These are phyloP conservation scores for Setomelanomma holmii DNA, from an alignment of 2,329 filamentous ascomycete genomes.

Conservation along the genomic window DNA sequence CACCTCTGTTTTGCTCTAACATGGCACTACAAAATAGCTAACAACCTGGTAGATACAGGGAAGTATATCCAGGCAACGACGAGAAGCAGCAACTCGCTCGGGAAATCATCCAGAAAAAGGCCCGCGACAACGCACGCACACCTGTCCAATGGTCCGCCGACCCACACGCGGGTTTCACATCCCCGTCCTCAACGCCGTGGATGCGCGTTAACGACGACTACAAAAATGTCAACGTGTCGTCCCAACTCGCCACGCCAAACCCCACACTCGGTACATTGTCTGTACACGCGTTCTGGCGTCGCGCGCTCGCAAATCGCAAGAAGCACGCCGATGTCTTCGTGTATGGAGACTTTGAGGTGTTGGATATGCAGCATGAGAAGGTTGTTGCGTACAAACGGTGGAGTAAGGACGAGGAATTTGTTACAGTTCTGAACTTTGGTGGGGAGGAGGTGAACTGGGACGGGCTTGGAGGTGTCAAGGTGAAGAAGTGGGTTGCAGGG, in stretches of 20 bases:
- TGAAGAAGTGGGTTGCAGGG: constrained; percentile 46
- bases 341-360: constrained; percentile 64
- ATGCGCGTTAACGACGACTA: constrained; percentile 67
- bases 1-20: too few relatives aligned
- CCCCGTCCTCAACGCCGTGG: constrained; percentile 60
- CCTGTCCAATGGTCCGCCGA: constrained; percentile 71
- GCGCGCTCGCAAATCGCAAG: constrained; percentile 63
- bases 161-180: constrained; percentile 68
- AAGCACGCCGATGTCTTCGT: constrained; percentile 66
- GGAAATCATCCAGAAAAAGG: constrained; percentile 62
- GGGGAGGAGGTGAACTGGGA: constrained; percentile 39
- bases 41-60: constrained; percentile 26
- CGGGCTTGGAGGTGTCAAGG: constrained; percentile 31
- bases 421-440: constrained; percentile 45
- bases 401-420: constrained; percentile 33
- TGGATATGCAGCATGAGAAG: constrained; percentile 55
- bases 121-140: constrained; percentile 70
- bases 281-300: constrained; percentile 68
- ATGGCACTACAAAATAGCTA: neutral
- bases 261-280: constrained; percentile 47
- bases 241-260: constrained; percentile 52
- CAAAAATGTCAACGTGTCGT: constrained; percentile 62
- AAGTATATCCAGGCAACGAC: constrained; percentile 36
- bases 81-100: constrained; percentile 37
- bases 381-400: constrained; percentile 43